Conservation (phyloP, 2,329 filamentous ascomycete species). For the Verticillium tricorpus region DNA sequence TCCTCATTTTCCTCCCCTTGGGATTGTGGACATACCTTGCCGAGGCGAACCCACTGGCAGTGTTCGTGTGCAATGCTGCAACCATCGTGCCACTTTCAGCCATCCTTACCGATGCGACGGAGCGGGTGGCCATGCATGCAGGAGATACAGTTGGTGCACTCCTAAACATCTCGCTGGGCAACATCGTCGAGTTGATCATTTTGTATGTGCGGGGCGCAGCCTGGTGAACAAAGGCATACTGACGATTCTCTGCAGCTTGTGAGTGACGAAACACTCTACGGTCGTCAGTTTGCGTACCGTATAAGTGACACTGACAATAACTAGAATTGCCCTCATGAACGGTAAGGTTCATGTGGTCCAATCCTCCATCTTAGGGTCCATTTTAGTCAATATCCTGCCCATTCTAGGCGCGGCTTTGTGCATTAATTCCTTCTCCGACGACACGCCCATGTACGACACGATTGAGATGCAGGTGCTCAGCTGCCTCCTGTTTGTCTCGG, state of each 20-base stretch:
- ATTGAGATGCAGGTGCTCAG: constrained; percentile 24
- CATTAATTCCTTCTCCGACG: constrained; percentile 62
- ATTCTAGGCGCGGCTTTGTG: constrained; percentile 74
- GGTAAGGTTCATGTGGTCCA: constrained; percentile 72
- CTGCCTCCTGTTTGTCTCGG: constrained; percentile 30
- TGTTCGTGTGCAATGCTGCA: constrained; percentile 55
- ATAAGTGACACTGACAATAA: constrained; percentile 18
- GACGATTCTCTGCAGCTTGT: constrained; percentile 11
- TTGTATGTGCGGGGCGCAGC: constrained; percentile 38
- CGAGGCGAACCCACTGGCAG: too few species aligned
- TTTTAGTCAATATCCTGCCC: constrained; percentile 68
- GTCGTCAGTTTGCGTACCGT: too few species aligned
- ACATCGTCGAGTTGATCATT: too few species aligned
- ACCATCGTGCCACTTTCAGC: constrained; percentile 56
- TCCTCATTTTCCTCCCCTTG: too few species aligned
- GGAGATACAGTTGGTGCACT: constrained; percentile 56
- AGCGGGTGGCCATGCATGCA: constrained; percentile 50
- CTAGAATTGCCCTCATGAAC: constrained; percentile 39
- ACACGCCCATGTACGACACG: constrained; percentile 48
- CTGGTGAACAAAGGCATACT: constrained; percentile 37
- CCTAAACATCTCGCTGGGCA: constrained; percentile 20
- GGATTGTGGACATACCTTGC: too few species aligned
- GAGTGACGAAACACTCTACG: constrained; percentile 18
- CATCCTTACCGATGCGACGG: constrained; percentile 54
- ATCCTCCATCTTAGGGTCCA: constrained; percentile 70